A percentile compares a stretch with the other conserved stretches of the same genome.
Conservation (phyloP, 305 asterid genomes). For the Fraxinus nigra region DNA sequence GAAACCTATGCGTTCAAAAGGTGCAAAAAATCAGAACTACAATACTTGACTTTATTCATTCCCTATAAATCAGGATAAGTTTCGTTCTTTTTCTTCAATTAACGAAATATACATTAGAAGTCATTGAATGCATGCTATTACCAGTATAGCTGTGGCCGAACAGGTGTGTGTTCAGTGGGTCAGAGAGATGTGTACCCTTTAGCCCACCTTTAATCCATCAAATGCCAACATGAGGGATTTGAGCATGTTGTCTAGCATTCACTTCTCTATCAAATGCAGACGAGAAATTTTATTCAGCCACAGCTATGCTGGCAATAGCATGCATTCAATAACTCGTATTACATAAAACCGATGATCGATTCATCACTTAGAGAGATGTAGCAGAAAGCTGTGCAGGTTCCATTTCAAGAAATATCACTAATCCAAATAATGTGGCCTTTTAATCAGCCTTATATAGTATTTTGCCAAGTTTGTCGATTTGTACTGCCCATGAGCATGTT, state of each 20-base stretch:
- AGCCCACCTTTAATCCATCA: background rate
- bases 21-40: background rate
- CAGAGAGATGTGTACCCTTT: background rate
- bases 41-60: background rate
- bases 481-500: slow-evolving; percentile 4
- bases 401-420: background rate
- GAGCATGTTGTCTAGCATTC: background rate
- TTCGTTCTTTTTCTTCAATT: background rate
- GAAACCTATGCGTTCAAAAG: background rate
- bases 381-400: background rate
- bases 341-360: background rate
- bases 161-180: background rate
- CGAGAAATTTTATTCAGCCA: background rate
- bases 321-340: background rate
- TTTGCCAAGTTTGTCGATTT: slow-evolving; percentile 3
- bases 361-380: background rate
- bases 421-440: background rate
- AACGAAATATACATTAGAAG: background rate
- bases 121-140: background rate
- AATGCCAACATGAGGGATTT: background rate
- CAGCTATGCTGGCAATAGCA: background rate
- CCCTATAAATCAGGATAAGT: background rate
- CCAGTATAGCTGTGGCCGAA: background rate
- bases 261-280: background rate
- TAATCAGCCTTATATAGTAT: background rate